Evolutionary conservation across 345 rosid species (phyloP), one percentile per base, ranked within the genome.

Genomic region (Streptanthus diversifolius): DNA sequence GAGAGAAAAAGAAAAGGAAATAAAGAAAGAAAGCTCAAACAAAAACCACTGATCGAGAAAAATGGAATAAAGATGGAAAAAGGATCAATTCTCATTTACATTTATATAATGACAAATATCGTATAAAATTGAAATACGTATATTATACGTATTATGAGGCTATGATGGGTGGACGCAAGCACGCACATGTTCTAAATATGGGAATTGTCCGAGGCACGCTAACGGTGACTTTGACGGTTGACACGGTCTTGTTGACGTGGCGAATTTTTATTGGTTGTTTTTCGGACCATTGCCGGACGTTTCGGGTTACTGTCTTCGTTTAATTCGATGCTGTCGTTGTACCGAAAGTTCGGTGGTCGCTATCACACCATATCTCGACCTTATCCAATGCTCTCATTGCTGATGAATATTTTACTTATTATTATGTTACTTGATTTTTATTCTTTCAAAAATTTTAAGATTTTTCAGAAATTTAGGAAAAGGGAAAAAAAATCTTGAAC

Each of bases 341-440:
- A 73, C 66, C 40, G 56, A 59, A 66, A 51, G 63, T 68, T 75
- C 56, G 69, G 79, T 75, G 70, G 79, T 74, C 78, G 27, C 30
- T 74, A 6, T 74, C 78, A 67, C 47, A 68, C 69, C 56, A 51
- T 25, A 60, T 75, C 79, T 32, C 63, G 18, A 68, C 45, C 79
- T 75, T 75, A 75, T 75, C 79, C 79, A 70, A 0, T 49, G 59
- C 27, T 48, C 37, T n/a, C n/a, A 54, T 63, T 43, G 3, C 18
- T 29, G 11, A 53, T 47, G 35, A 14, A 8, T 33, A 58, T 47
- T 64, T n/a, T n/a, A n/a, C n/a, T n/a, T n/a, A 45, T 6, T 43
- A n/a, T 15, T n/a, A 21, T 64, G 43, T 45, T 63, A 18, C 3
- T 30, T 40, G 37, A 52, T 37, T 67, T 36, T 37, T 0, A 52